Evolutionary conservation across 257 asterid genomes (phyloP), one percentile per base, ranked within the genome.

Genomic region (Solanum sitiens): DNA sequence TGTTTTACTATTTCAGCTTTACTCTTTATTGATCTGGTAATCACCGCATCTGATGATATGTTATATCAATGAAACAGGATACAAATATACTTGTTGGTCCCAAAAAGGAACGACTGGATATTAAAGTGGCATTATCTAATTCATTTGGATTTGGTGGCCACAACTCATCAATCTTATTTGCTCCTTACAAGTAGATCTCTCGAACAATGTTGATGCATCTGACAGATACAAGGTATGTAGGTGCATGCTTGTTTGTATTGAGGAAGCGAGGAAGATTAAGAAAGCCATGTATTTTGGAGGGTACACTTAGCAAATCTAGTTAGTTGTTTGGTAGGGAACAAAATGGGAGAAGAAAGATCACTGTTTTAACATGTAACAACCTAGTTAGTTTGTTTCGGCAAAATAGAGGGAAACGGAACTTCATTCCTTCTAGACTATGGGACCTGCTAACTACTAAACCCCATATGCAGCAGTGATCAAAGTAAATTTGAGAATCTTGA

Each of bases 71-170:
- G 70, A 21, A 67, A 79, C 89, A 87, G 89, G 89, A 87, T 77
- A 82, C 86, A 50, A 87, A 35, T 71, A 8, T 83, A 21, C 86
- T 87, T 45, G 89, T 87, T 86, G 89, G 89, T 18, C 53, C 89
- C 44, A 87, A 47, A 65, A 87, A 87, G 80, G 89, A 87, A 72
- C 25, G 86, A 71, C 83, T 87, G 87, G 87, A 87, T 70, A 33
- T 87, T 83, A 87, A 87, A 87, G 89, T 87, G 44, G 89, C 89
- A 20, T 83, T 87, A 45, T 87, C 89, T 35, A 87, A 87, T 83
- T 87, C 89, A 45, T 87, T 87, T 68, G 89, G 89, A 68, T 87
- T 87, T 87, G 89, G 89, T 25, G 89, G 89, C 70, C 89, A 87
- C 68, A 87, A 87, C 89, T 87, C 89, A 44, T 87, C 89, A 33